These are phyloP conservation scores for Trametes sanguinea DNA, from an alignment of 768 basidiomycete species.

Conservation along the genomic window DNA sequence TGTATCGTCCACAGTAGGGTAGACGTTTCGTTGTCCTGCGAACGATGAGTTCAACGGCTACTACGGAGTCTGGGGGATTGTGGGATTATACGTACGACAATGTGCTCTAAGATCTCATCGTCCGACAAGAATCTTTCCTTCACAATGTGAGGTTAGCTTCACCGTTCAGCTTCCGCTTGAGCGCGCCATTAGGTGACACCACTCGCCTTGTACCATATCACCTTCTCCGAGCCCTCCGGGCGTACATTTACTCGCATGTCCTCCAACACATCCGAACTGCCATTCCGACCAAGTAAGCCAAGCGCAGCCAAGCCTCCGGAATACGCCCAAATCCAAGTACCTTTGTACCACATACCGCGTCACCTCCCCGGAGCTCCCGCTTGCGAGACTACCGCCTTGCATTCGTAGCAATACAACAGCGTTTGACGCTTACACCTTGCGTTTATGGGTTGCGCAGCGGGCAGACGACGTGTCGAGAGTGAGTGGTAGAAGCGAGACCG, in stretches of 20 bases:
- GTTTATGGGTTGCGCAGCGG: too few relatives aligned
- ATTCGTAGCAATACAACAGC: not conserved
- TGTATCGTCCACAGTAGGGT: conserved; percentile 76
- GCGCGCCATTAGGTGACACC: not conserved
- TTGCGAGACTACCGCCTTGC: not conserved
- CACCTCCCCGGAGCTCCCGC: not conserved
- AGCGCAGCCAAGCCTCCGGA: not conserved
- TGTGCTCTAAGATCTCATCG: conserved; percentile 72
- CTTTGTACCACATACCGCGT: conserved; percentile 22
- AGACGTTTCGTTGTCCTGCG: conserved; percentile 67
- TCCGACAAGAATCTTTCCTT: conserved; percentile 77
- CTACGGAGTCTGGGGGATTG: not conserved
- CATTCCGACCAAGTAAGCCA: not conserved
- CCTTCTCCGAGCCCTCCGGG: conserved; percentile 55
- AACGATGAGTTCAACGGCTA: not conserved
- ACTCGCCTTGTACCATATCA: conserved; percentile 76
- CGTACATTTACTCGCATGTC: conserved; percentile 68
- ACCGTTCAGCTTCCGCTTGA: not conserved
- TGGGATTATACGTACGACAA: conserved; percentile 53
- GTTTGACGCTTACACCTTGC: too few relatives aligned
- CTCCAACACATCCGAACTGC: conserved; percentile 71
- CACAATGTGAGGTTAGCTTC: conserved; percentile 20
- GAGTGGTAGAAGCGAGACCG: too few relatives aligned
- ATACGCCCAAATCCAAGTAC: not conserved
- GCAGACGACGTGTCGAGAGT: too few relatives aligned